phyloP scores from a whole-genome alignment of 139 green algal species.

The Chlorella sorokiniana region DNA sequence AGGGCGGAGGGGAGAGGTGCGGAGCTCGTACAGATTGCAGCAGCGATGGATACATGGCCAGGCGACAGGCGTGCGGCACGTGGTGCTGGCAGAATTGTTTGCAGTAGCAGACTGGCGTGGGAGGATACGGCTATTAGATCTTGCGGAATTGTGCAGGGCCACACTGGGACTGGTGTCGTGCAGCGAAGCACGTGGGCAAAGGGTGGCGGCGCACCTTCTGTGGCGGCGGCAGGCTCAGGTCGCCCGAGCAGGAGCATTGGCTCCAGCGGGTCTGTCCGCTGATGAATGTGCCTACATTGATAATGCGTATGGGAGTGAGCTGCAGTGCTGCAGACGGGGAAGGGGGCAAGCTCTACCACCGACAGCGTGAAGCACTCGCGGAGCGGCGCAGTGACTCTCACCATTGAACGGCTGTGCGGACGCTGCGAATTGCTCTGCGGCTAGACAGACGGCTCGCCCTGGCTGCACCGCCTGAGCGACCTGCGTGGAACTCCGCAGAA shows the following conservation, averaged over 20 bases:
- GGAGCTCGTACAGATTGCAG: background rate
- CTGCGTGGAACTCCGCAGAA: too few species aligned
- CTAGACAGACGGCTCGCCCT: too few species aligned
- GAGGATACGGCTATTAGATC: too few species aligned
- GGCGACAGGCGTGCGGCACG: background rate
- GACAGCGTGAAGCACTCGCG: too few species aligned
- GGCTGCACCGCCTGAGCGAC: too few species aligned
- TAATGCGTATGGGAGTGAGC: background rate
- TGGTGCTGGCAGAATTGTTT: too few species aligned
- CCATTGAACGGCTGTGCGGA: too few species aligned
- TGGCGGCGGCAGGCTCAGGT: slow-evolving; percentile 26
- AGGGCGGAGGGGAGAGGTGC: background rate
- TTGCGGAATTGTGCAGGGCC: too few species aligned
- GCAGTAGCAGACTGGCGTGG: too few species aligned
- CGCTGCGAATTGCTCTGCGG: too few species aligned
- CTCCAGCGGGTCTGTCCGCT: background rate
- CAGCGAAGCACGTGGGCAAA: background rate
- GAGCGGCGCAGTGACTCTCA: too few species aligned
- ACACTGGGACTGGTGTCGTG: background rate
- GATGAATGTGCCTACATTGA: background rate
- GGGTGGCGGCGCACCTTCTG: slow-evolving; percentile 4
- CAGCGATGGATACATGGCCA: background rate
- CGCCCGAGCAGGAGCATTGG: slow-evolving; percentile 31
- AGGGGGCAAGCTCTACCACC: background rate
- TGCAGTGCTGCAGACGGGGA: too few species aligned